Evolutionary conservation across 495 filamentous ascomycete species (phyloP).

Genomic region (Melanomma pulvis-pyrius): DNA sequence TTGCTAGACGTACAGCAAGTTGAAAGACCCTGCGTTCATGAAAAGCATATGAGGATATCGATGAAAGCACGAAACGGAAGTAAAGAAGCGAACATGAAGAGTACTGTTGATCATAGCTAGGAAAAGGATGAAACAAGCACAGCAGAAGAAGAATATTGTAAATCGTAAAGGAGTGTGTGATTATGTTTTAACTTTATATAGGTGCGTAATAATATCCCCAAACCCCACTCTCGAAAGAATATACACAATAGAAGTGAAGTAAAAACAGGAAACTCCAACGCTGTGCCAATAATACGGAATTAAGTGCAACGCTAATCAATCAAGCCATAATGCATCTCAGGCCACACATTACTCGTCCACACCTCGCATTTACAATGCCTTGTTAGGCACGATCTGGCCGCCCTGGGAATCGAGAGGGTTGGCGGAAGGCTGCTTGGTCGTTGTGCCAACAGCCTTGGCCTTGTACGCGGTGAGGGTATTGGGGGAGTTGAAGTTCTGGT

Average conservation of each 20-base stretch:
- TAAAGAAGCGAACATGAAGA: background rate
- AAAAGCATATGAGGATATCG: too few species aligned
- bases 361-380: conserved; percentile 17
- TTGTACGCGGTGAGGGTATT: conserved; percentile 35
- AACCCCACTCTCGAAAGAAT: background rate
- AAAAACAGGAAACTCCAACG: conserved; percentile 32
- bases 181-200: too few species aligned
- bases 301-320: background rate
- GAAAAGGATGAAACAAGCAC: too few species aligned
- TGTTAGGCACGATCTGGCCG: conserved; percentile 16
- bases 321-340: background rate
- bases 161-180: background rate
- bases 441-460: conserved; percentile 16
- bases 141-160: too few species aligned
- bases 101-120: too few species aligned
- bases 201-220: background rate
- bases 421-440: background rate
- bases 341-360: too few species aligned
- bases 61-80: too few species aligned
- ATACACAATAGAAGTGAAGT: background rate
- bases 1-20: too few species aligned
- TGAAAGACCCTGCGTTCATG: too few species aligned
- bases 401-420: conserved; percentile 5
- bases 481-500: conserved; percentile 36
- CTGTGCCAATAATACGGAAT: conserved; percentile 15